These are phyloP conservation scores for Lolium perenne DNA, from an alignment of 176 grass and related monocot species.

Conservation along the genomic window DNA sequence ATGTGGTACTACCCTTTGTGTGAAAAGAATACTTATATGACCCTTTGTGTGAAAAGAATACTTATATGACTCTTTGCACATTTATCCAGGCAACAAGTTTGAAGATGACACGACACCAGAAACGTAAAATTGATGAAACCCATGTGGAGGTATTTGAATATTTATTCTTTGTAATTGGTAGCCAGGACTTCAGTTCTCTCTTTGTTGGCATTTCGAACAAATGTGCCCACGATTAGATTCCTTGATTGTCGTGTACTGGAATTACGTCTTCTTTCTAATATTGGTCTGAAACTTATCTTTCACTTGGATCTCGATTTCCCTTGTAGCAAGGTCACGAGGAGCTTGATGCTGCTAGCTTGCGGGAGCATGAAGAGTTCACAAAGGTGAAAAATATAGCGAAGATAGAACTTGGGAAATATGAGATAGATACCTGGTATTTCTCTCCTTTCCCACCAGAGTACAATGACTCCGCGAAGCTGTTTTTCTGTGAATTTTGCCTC, in stretches of 20 bases:
- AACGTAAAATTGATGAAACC: slow-evolving; percentile 97
- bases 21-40: background rate
- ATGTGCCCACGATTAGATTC: slow-evolving; percentile 2
- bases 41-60: slow-evolving; percentile 17
- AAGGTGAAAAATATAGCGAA: slow-evolving; percentile 99
- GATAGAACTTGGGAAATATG: slow-evolving; percentile 97
- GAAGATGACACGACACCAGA: slow-evolving; percentile 98
- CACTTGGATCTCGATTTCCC: background rate
- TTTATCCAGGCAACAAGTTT: slow-evolving; percentile 86
- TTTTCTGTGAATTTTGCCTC: slow-evolving; percentile 99
- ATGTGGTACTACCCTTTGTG: background rate
- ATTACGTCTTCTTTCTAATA: slow-evolving; percentile 6
- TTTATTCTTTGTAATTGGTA: slow-evolving; percentile 24
- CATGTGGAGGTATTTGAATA: slow-evolving; percentile 87
- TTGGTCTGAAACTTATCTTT: slow-evolving; percentile 32
- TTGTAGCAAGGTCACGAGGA: slow-evolving; percentile 91
- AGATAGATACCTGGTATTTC: slow-evolving; percentile 99
- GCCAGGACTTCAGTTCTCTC: background rate
- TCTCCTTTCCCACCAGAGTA: slow-evolving; percentile 98
- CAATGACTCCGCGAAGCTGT: slow-evolving; percentile 90
- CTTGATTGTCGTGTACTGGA: background rate
- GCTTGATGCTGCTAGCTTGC: slow-evolving; percentile 93
- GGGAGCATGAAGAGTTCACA: slow-evolving; percentile 97
- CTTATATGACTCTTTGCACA: slow-evolving; percentile 31
- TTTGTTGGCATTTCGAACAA: slow-evolving; percentile 23